These are phyloP conservation scores for Eucalyptus sideroxylon DNA, from an alignment of 345 rosid genomes.

Conservation along the genomic window DNA sequence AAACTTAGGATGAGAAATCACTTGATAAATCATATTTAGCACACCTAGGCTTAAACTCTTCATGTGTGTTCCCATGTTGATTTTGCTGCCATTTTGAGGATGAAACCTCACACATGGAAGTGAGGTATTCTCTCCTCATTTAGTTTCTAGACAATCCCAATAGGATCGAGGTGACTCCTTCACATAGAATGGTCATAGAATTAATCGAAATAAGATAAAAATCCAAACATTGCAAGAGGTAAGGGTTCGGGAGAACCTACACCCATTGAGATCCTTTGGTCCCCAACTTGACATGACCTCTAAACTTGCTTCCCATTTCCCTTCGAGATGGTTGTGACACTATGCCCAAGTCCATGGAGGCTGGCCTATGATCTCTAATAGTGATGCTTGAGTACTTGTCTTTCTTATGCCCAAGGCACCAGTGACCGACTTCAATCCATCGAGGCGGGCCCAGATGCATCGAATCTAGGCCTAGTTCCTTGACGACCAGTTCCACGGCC, in stretches of 20 bases:
- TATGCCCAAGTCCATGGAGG: not conserved
- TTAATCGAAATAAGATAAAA: no score
- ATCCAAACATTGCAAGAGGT: not conserved
- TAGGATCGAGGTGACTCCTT: not conserved
- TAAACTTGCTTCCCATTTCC: not conserved
- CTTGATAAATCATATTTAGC: not conserved
- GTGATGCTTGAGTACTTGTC: not conserved
- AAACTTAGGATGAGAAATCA: not conserved
- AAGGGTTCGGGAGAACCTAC: not conserved
- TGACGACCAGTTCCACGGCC: rapidly evolving
- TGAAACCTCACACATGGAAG: not conserved
- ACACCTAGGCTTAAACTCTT: not conserved
- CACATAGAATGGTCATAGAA: not conserved
- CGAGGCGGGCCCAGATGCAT: rapidly evolving
- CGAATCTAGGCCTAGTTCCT: not conserved
- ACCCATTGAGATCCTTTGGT: not conserved
- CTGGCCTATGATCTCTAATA: rapidly evolving
- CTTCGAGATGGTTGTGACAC: not conserved
- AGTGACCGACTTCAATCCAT: not conserved
- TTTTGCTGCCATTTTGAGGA: not conserved
- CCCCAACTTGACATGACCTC: not conserved
- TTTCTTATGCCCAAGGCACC: not conserved
- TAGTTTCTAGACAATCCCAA: not conserved
- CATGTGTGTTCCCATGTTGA: not conserved
- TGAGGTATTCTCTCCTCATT: not conserved